Conservation (phyloP, 2,329 filamentous ascomycete species). For the Neofusicoccum umdonicola region DNA sequence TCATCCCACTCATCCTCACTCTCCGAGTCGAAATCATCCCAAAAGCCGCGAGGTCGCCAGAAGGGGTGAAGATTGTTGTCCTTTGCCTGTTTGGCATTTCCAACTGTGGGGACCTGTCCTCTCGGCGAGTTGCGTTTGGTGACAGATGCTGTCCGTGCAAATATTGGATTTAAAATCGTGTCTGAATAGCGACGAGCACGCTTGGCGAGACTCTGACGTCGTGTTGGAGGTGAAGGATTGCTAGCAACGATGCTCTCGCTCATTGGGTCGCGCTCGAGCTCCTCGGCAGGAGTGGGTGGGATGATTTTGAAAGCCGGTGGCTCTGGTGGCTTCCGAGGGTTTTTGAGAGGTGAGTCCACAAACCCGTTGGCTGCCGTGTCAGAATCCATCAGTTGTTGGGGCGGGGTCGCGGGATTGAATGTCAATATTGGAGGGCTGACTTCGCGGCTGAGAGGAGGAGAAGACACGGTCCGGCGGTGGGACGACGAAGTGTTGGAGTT, state of each 20-base stretch:
- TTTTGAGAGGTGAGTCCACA: conserved; percentile 58
- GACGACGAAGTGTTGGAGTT: neutral
- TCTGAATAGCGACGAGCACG: conserved; percentile 47
- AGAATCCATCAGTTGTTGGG: conserved; percentile 28
- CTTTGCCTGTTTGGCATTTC: conserved; percentile 25
- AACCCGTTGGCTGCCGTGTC: conserved; percentile 10
- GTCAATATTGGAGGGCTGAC: conserved; percentile 29
- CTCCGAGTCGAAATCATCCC: conserved; percentile 53
- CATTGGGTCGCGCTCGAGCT: conserved; percentile 42
- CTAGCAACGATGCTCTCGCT: conserved; percentile 13
- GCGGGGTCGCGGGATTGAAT: conserved; percentile 34
- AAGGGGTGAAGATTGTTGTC: conserved; percentile 57
- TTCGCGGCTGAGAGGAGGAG: neutral
- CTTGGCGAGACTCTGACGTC: conserved; percentile 42
- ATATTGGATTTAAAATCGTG: conserved; percentile 42
- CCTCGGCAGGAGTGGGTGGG: conserved; percentile 52
- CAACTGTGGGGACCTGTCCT: conserved; percentile 23
- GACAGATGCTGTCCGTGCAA: conserved; percentile 25
- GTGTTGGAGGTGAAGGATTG: conserved; percentile 31
- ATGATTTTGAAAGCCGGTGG: conserved; percentile 57
- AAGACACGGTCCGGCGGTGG: neutral
- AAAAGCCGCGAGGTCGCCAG: conserved; percentile 63
- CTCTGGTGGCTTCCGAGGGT: conserved; percentile 57
- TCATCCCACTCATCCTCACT: conserved; percentile 37
- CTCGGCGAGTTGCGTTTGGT: conserved; percentile 15